Evolutionary conservation across 2,329 filamentous ascomycete species (phyloP).

Genomic region (Endothia cerciana): DNA sequence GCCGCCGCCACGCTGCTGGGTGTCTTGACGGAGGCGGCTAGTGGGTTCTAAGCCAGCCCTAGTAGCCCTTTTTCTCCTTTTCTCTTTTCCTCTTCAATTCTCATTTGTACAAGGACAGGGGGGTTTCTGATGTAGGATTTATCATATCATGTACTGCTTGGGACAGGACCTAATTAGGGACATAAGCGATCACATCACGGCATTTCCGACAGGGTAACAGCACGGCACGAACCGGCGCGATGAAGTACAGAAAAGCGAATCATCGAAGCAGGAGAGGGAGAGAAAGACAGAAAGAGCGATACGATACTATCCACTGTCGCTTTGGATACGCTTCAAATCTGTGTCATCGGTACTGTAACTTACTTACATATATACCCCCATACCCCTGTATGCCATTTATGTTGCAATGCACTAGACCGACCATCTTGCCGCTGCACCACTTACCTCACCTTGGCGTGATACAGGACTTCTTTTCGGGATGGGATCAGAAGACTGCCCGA

Average conservation of each 20-base stretch:
- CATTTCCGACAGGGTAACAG: not conserved
- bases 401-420: not conserved
- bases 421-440: not conserved
- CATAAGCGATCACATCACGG: not conserved
- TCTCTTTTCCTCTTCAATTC: not conserved
- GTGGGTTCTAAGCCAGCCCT: conserved; percentile 31
- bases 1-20: conserved; percentile 62
- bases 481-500: not conserved
- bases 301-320: not conserved
- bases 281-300: not conserved
- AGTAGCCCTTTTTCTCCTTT: not conserved
- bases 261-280: not conserved
- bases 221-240: not conserved
- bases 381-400: not conserved
- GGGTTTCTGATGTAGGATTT: not conserved
- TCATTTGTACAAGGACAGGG: not conserved
- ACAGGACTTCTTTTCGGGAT: not conserved
- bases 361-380: not conserved
- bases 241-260: not conserved
- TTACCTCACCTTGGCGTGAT: not conserved
- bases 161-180: not conserved
- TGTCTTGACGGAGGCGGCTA: conserved; percentile 61
- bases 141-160: not conserved
- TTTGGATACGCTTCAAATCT: not conserved
- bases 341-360: too few species aligned